Evolutionary conservation across 2,329 filamentous ascomycete species (phyloP).

Genomic region (Phyllosticta citriasiana): DNA sequence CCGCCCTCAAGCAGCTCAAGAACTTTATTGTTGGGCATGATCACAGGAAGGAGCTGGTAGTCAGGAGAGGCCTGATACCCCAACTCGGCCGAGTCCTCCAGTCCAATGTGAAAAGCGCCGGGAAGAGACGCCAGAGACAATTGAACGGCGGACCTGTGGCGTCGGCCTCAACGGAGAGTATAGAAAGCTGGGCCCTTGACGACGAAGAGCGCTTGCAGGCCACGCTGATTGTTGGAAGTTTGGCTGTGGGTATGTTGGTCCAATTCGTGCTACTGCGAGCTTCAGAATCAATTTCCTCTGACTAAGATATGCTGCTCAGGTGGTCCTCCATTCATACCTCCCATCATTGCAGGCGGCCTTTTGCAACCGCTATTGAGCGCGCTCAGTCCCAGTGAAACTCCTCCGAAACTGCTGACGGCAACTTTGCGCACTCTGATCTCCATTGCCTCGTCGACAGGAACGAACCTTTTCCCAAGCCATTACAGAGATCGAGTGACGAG

Average conservation of each 20-base stretch:
- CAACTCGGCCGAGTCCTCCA: constrained; percentile 47
- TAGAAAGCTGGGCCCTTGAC: constrained; percentile 44
- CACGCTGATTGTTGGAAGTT: constrained; percentile 73
- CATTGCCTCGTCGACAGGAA: constrained; percentile 53
- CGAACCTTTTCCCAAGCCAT: constrained; percentile 36
- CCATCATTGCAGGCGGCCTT: constrained; percentile 58
- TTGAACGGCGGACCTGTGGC: constrained; percentile 18
- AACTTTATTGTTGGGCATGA: constrained; percentile 84
- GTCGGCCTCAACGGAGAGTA: constrained; percentile 13
- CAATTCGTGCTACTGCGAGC: not conserved
- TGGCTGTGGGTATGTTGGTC: constrained; percentile 61
- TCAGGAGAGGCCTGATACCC: constrained; percentile 59
- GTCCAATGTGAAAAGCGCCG: constrained; percentile 32
- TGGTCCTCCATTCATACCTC: constrained; percentile 66
- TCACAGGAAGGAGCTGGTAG: constrained; percentile 72
- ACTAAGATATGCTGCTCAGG: constrained; percentile 39
- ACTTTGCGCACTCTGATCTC: constrained; percentile 66
- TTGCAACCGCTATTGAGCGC: constrained; percentile 62
- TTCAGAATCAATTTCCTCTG: not conserved
- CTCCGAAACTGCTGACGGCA: constrained; percentile 58
- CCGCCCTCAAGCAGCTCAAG: constrained; percentile 64
- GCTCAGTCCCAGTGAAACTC: constrained; percentile 55
- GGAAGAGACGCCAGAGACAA: constrained; percentile 30
- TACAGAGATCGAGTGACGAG: constrained; percentile 16
- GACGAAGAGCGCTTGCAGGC: constrained; percentile 65